phyloP scores from a whole-genome alignment of 495 filamentous ascomycete genomes.

The Apiosordaria backusii region DNA sequence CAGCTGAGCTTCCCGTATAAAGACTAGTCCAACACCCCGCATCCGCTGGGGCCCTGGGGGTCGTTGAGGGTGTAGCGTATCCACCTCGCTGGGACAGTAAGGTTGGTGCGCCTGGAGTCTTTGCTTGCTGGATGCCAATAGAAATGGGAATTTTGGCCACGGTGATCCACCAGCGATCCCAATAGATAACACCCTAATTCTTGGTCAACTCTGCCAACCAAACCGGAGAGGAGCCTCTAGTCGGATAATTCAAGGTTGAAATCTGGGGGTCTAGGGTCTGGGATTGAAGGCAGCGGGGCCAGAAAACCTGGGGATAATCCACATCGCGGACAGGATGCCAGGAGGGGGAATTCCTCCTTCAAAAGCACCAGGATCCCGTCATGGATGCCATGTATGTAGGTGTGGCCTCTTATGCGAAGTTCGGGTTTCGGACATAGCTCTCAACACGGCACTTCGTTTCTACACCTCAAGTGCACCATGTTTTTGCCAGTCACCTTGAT shows the following conservation, averaged over 20 bases:
- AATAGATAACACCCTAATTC: conserved; percentile 12
- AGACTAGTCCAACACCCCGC: conserved; percentile 17
- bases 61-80: conserved; percentile 5
- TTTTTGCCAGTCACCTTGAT: background rate
- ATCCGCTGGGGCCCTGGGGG: conserved; percentile 8
- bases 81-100: conserved; percentile 17
- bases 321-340: background rate
- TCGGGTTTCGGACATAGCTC: conserved; percentile 19
- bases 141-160: background rate
- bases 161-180: conserved; percentile 10
- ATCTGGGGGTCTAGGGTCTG: conserved; percentile 11
- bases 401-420: conserved; percentile 1
- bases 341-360: background rate
- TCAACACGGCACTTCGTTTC: conserved; percentile 17
- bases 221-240: background rate
- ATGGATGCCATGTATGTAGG: conserved; percentile 1
- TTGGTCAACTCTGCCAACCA: background rate
- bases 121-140: conserved; percentile 1
- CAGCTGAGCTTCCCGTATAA: conserved; percentile 12
- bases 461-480: conserved; percentile 1
- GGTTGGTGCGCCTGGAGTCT: background rate
- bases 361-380: background rate
- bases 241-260: background rate
- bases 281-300: background rate
- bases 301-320: conserved; percentile 6